Evolutionary conservation across 768 basidiomycete species (phyloP).

Genomic region (Tricholoma saponaceum): DNA sequence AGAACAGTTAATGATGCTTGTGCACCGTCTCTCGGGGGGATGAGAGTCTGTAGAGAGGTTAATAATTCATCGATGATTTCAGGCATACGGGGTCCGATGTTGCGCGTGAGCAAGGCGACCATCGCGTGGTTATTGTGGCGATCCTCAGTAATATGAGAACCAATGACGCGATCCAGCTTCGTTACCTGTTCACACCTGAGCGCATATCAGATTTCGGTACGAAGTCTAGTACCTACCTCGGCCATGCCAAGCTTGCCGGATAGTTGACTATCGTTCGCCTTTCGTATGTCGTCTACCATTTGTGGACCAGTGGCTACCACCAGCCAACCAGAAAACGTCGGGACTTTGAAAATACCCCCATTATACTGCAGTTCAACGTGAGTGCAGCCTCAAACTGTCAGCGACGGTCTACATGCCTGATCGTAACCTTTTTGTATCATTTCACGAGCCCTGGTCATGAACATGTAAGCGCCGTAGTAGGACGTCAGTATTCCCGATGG

Average conservation of each 20-base stretch:
- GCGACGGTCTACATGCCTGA: constrained; percentile 5
- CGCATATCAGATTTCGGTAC: no score
- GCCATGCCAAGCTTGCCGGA: constrained; percentile 11
- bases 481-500: constrained; percentile 19
- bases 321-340: constrained; percentile 24
- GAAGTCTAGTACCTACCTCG: constrained; percentile 11
- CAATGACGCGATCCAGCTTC: constrained; percentile 12
- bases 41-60: constrained; percentile 36
- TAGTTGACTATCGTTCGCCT: constrained; percentile 25
- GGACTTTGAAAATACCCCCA: constrained; percentile 19
- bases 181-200: no score
- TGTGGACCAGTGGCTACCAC: constrained; percentile 25
- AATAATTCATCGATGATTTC: constrained; percentile 44
- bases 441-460: constrained; percentile 15
- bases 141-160: constrained; percentile 17
- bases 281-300: constrained; percentile 30
- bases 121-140: no score
- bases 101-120: constrained; percentile 22
- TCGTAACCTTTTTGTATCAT: constrained; percentile 23
- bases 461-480: constrained; percentile 18
- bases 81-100: constrained; percentile 31
- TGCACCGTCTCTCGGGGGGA: constrained; percentile 28
- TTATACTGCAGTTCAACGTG: constrained; percentile 7
- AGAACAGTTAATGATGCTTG: neutral
- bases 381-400: no score